phyloP scores from a whole-genome alignment of 805 yeast species.

The Komagataella kurtzmanii region DNA sequence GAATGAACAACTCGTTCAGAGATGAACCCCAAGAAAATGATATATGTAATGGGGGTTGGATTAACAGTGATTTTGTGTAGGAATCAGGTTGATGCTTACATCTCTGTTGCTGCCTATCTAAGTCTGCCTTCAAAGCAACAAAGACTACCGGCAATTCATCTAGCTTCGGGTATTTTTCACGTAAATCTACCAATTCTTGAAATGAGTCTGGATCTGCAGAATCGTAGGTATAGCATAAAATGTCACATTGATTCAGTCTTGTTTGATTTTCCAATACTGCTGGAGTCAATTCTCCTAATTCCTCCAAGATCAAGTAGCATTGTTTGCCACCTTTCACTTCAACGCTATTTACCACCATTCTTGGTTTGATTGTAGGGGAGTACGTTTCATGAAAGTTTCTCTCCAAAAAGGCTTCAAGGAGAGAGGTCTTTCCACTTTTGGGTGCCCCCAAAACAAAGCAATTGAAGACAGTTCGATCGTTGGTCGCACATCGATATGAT shows the following conservation, averaged over 20 bases:
- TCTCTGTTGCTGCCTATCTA: constrained; percentile 91
- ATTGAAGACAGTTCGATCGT: constrained; percentile 84
- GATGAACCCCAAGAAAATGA: constrained; percentile 87
- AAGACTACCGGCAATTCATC: constrained; percentile 68
- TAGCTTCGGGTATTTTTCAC: constrained; percentile 41
- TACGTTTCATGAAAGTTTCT: constrained; percentile 58
- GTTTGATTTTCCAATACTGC: constrained; percentile 62
- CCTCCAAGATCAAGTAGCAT: constrained; percentile 83
- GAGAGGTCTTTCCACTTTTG: constrained; percentile 76
- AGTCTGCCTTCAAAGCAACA: constrained; percentile 90
- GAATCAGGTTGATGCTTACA: constrained; percentile 79
- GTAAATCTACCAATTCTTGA: constrained; percentile 62
- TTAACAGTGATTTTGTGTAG: constrained; percentile 48
- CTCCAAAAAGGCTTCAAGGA: constrained; percentile 70
- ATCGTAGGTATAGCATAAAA: constrained; percentile 80
- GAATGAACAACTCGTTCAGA: constrained; percentile 70
- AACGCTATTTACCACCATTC: constrained; percentile 80
- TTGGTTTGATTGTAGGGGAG: constrained; percentile 72
- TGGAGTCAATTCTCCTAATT: constrained; percentile 75
- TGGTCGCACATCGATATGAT: constrained; percentile 50
- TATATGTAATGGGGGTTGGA: constrained; percentile 82
- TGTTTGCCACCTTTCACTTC: constrained; percentile 93
- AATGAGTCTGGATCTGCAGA: constrained; percentile 95
- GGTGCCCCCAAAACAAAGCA: constrained; percentile 82
- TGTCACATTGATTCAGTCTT: constrained; percentile 78